These are phyloP conservation scores for Oemleria cerasiformis DNA, from an alignment of 306 rosid genomes.

Conservation along the genomic window DNA sequence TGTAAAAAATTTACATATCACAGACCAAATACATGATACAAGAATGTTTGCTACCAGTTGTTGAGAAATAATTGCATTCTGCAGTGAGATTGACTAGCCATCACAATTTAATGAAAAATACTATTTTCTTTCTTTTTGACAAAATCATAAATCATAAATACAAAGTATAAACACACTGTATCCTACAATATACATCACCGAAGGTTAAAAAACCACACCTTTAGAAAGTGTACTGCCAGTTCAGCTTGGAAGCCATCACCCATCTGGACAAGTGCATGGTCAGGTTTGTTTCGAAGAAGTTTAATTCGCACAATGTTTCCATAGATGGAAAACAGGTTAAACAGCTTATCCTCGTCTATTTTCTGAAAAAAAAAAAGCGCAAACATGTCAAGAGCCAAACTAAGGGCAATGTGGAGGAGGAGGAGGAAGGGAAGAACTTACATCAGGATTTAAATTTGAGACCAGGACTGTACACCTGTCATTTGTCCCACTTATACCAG, in stretches of 20 bases:
- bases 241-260: slow-evolving; percentile 99
- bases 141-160: background rate
- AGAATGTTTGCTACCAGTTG: background rate
- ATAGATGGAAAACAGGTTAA: slow-evolving; percentile 92
- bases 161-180: background rate
- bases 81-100: background rate
- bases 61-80: background rate
- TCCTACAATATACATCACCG: slow-evolving; percentile 9
- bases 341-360: slow-evolving; percentile 93
- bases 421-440: slow-evolving; percentile 32
- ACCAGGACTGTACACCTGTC: slow-evolving; percentile 95
- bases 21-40: background rate
- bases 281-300: slow-evolving; percentile 94
- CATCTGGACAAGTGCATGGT: slow-evolving; percentile 97
- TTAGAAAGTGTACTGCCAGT: slow-evolving; percentile 90
- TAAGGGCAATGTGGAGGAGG: slow-evolving; percentile 10
- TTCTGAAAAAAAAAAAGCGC: slow-evolving; percentile 52
- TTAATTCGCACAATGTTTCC: slow-evolving; percentile 95
- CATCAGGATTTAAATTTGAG: slow-evolving; percentile 88
- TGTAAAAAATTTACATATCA: background rate
- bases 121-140: background rate
- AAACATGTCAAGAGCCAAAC: slow-evolving; percentile 11
- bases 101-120: background rate
- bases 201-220: slow-evolving; percentile 51
- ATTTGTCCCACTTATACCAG: slow-evolving; percentile 92